These are phyloP conservation scores for Cantharellus cinnabarinus DNA, from an alignment of 768 basidiomycete species.

Conservation along the genomic window DNA sequence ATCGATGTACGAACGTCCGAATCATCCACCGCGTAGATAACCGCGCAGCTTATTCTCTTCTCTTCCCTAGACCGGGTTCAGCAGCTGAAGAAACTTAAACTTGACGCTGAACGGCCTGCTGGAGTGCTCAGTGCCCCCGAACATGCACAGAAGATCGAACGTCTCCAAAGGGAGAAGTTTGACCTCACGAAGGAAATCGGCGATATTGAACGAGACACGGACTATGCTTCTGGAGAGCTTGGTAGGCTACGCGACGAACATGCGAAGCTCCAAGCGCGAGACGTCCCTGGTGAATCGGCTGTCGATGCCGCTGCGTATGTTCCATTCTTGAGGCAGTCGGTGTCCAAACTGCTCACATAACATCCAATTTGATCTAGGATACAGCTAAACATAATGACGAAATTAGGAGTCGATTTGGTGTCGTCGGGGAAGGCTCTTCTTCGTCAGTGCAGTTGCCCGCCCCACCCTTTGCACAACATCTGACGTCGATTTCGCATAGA, in stretches of 20 bases:
- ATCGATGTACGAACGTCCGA: not conserved
- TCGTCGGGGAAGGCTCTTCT: slow-evolving; percentile 1
- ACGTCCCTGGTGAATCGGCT: slow-evolving; percentile 5
- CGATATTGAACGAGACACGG: slow-evolving; percentile 5
- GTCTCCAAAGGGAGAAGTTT: slow-evolving; percentile 7
- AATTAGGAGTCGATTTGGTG: slow-evolving; percentile 9
- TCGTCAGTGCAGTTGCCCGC: not conserved
- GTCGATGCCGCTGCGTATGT: slow-evolving; percentile 9
- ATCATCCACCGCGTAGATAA: not conserved
- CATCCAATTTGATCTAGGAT: slow-evolving; percentile 1
- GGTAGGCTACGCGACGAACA: slow-evolving; percentile 7
- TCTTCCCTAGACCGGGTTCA: not conserved
- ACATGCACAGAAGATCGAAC: slow-evolving; percentile 8
- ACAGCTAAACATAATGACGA: slow-evolving; percentile 6
- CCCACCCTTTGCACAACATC: not conserved
- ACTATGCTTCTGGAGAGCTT: slow-evolving; percentile 5
- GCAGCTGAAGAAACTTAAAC: not conserved
- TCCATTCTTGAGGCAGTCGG: not conserved
- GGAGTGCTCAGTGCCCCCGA: slow-evolving; percentile 3
- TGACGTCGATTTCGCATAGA: not conserved
- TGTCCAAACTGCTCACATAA: not conserved
- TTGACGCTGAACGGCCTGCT: slow-evolving; percentile 3
- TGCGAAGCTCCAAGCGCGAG: slow-evolving; percentile 7
- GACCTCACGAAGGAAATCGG: slow-evolving; percentile 8
- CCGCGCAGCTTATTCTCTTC: not conserved